A percentile compares a stretch with the other conserved stretches of the same genome.
Evolutionary conservation across 2,329 filamentous ascomycete species (phyloP).

Genomic region (Pseudogymnoascus sp.): DNA sequence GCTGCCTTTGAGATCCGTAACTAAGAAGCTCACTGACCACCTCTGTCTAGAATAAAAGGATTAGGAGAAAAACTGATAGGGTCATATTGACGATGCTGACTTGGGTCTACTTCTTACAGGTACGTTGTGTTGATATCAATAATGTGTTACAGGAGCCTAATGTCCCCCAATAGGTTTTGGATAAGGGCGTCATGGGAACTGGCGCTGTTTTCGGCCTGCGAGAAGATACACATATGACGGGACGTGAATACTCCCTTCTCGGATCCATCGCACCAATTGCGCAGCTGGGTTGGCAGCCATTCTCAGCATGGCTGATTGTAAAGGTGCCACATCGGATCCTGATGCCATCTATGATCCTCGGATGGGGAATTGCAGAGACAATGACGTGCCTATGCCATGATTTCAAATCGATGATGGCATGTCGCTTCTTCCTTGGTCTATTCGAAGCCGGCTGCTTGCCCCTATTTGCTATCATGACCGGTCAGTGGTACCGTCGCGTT

Average conservation of each 20-base stretch:
- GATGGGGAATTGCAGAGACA: slow-evolving; percentile 44
- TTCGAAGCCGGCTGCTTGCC: slow-evolving; percentile 24
- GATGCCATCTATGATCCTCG: slow-evolving; percentile 42
- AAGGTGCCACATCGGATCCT: slow-evolving; percentile 49
- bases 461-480: slow-evolving; percentile 50
- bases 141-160: neutral
- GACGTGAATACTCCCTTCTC: slow-evolving; percentile 49
- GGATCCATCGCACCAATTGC: slow-evolving; percentile 55
- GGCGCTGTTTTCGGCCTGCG: slow-evolving; percentile 43
- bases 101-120: slow-evolving; percentile 51
- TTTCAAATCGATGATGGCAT: slow-evolving; percentile 31
- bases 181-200: slow-evolving; percentile 1
- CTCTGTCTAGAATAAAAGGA: slow-evolving; percentile 14
- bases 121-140: slow-evolving; percentile 34
- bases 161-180: slow-evolving; percentile 23
- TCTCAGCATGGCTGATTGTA: slow-evolving; percentile 45
- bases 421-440: slow-evolving; percentile 35
- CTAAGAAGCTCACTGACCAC: neutral
- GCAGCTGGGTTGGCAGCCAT: slow-evolving; percentile 50
- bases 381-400: slow-evolving; percentile 26
- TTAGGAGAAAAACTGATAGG: slow-evolving; percentile 35
- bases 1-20: neutral
- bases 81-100: slow-evolving; percentile 45
- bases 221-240: slow-evolving; percentile 40
- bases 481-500: slow-evolving; percentile 54